Conservation (phyloP, 352 stramenopile genomes). For the Phytophthora vignae region DNA sequence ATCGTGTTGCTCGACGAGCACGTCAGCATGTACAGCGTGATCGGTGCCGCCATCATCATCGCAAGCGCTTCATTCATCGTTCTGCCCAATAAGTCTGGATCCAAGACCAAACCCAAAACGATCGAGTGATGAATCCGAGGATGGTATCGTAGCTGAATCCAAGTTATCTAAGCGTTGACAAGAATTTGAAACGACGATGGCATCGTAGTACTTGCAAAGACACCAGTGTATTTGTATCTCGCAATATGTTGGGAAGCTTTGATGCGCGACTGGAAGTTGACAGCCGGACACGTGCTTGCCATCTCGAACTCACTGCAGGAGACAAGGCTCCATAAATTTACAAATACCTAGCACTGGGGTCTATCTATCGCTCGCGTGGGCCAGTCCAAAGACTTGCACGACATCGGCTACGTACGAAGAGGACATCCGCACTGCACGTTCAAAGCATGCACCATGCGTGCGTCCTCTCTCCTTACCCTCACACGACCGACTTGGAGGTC, state of each 20-base stretch:
- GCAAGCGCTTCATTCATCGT: slow-evolving; percentile 62
- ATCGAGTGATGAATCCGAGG: slow-evolving; percentile 16
- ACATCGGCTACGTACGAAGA: not conserved
- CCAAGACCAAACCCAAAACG: slow-evolving; percentile 26
- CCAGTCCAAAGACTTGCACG: not conserved
- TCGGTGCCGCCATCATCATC: slow-evolving; percentile 70
- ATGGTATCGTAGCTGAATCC: not conserved
- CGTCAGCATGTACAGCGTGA: slow-evolving; percentile 67
- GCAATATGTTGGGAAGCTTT: slow-evolving; percentile 19
- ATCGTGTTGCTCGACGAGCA: slow-evolving; percentile 52
- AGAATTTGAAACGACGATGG: not conserved
- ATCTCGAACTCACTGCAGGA: slow-evolving; percentile 8
- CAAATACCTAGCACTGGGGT: slow-evolving; percentile 28
- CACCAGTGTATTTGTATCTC: slow-evolving; percentile 10
- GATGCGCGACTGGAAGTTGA: slow-evolving; percentile 13
- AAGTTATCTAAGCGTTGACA: slow-evolving; percentile 5
- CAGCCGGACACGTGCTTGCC: slow-evolving; percentile 26
- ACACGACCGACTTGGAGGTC: slow-evolving; percentile 42
- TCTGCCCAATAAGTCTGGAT: slow-evolving; percentile 33
- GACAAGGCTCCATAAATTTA: slow-evolving; percentile 30
- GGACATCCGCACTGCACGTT: slow-evolving; percentile 20
- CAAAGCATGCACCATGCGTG: slow-evolving; percentile 20
- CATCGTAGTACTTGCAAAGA: slow-evolving; percentile 13
- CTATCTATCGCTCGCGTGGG: slow-evolving; percentile 11
- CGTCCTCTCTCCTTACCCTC: slow-evolving; percentile 17